Percentiles rank a stretch among this genome's conserved stretches.
phyloP scores from a whole-genome alignment of 75 land plant genomes.

The Pinus taeda region DNA sequence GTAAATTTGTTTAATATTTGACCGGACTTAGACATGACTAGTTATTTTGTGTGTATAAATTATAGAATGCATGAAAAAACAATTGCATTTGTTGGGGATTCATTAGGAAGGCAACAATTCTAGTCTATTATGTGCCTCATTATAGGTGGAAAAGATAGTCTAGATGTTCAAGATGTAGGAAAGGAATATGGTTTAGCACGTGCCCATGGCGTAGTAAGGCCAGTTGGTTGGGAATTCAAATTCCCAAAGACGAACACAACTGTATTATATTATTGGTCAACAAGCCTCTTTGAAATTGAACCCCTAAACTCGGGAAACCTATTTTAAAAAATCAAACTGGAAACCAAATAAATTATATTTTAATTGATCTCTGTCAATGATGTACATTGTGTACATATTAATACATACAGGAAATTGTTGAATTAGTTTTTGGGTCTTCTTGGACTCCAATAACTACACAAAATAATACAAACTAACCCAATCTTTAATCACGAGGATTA shows the following conservation, averaged over 20 bases:
- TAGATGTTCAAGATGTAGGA: conserved; percentile 54
- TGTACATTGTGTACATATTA: too few relatives aligned
- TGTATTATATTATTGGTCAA: conserved; percentile 81
- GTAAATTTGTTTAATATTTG: conserved; percentile 2
- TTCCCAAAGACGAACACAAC: conserved; percentile 81
- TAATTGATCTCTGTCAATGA: too few relatives aligned
- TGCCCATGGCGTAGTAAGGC: conserved; percentile 50
- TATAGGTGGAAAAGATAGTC: conserved; percentile 50
- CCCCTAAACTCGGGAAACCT: conserved; percentile 35
- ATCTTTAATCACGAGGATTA: too few relatives aligned
- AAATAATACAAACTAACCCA: too few relatives aligned
- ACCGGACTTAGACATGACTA: conserved; percentile 88
- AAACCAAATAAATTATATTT: too few relatives aligned
- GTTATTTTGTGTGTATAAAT: conserved; percentile 74
- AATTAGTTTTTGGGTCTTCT: too few relatives aligned
- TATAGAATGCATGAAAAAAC: conserved; percentile 82
- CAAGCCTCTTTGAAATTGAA: conserved; percentile 65
- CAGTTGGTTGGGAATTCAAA: conserved; percentile 68
- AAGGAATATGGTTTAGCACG: conserved; percentile 51
- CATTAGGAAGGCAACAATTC: conserved; percentile 85
- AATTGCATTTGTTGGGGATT: conserved; percentile 88
- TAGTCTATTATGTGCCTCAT: conserved; percentile 94
- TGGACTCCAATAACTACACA: too few relatives aligned
- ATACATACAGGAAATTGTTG: too few relatives aligned
- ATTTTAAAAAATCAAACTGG: too few relatives aligned